A percentile compares a stretch with the other conserved stretches of the same genome.
phyloP scores from a whole-genome alignment of 2,329 filamentous ascomycete species.

The Penicillium concentricum region DNA sequence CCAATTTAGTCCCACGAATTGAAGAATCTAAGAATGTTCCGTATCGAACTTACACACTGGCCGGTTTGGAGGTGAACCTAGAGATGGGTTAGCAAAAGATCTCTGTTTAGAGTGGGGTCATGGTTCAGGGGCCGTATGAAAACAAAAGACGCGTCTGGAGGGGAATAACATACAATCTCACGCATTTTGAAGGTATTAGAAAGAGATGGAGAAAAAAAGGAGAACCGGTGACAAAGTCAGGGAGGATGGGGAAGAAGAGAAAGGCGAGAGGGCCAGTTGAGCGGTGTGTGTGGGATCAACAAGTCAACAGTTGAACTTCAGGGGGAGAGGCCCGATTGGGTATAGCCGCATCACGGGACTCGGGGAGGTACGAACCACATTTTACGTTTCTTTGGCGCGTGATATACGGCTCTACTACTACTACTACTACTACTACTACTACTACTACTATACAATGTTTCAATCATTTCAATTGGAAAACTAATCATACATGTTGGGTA shows the following conservation, averaged over 20 bases:
- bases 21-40: slow-evolving; percentile 8
- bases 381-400: slow-evolving; percentile 11
- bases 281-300: slow-evolving; percentile 38
- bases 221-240: slow-evolving; percentile 21
- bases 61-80: slow-evolving; percentile 99
- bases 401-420: background rate
- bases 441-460: background rate
- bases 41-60: slow-evolving; percentile 78
- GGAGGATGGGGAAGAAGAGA: slow-evolving; percentile 26
- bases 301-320: slow-evolving; percentile 24
- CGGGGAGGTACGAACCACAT: slow-evolving; percentile 30
- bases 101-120: slow-evolving; percentile 31
- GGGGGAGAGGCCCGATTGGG: slow-evolving; percentile 25
- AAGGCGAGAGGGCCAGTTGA: slow-evolving; percentile 23
- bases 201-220: slow-evolving; percentile 16
- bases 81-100: slow-evolving; percentile 43
- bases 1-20: slow-evolving; percentile 25
- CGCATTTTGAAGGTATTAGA: slow-evolving; percentile 52
- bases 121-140: slow-evolving; percentile 30
- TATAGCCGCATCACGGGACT: slow-evolving; percentile 31
- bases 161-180: slow-evolving; percentile 63
- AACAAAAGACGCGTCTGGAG: slow-evolving; percentile 38
- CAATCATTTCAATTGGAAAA: background rate
- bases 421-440: background rate
- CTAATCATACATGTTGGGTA: background rate